Conservation (phyloP, 2,329 filamentous ascomycete species). For the Cladosporium oxysporum region DNA sequence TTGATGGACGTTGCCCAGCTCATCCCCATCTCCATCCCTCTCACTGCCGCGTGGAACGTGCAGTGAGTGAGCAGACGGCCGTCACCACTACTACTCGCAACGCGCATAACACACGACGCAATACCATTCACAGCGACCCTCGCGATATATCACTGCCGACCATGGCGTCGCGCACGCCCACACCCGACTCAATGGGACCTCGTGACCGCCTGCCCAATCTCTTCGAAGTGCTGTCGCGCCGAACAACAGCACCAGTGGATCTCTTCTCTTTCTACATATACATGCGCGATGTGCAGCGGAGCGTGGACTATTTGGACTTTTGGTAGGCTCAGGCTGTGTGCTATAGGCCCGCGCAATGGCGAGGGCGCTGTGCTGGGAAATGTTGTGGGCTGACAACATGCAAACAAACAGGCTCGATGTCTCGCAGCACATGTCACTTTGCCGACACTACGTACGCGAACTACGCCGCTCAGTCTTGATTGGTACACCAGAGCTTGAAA, state of each 20-base stretch:
- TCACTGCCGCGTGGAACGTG: slow-evolving; percentile 6
- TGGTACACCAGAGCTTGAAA: slow-evolving; percentile 87
- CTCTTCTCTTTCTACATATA: slow-evolving; percentile 99
- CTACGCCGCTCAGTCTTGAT: slow-evolving; percentile 89
- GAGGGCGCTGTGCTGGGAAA: background rate
- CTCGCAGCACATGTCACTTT: slow-evolving; percentile 97
- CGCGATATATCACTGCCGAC: slow-evolving; percentile 15
- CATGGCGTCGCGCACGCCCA: slow-evolving; percentile 35
- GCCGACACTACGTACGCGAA: slow-evolving; percentile 94
- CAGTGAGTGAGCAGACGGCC: slow-evolving; percentile 6
- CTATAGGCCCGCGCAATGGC: background rate
- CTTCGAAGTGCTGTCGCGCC: slow-evolving; percentile 91
- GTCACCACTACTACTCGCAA: background rate
- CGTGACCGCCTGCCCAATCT: slow-evolving; percentile 90
- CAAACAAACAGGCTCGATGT: slow-evolving; percentile 80
- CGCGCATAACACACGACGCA: background rate
- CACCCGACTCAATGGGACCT: slow-evolving; percentile 30
- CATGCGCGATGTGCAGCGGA: slow-evolving; percentile 97
- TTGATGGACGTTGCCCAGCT: slow-evolving; percentile 7
- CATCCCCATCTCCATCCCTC: slow-evolving; percentile 7
- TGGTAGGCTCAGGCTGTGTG: slow-evolving; percentile 63
- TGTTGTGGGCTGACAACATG: slow-evolving; percentile 6
- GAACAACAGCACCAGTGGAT: slow-evolving; percentile 93
- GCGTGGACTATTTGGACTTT: slow-evolving; percentile 97
- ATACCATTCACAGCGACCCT: slow-evolving; percentile 9